These are phyloP conservation scores for Diaporthe ampelina DNA, from an alignment of 2,329 filamentous ascomycete species.

Conservation along the genomic window DNA sequence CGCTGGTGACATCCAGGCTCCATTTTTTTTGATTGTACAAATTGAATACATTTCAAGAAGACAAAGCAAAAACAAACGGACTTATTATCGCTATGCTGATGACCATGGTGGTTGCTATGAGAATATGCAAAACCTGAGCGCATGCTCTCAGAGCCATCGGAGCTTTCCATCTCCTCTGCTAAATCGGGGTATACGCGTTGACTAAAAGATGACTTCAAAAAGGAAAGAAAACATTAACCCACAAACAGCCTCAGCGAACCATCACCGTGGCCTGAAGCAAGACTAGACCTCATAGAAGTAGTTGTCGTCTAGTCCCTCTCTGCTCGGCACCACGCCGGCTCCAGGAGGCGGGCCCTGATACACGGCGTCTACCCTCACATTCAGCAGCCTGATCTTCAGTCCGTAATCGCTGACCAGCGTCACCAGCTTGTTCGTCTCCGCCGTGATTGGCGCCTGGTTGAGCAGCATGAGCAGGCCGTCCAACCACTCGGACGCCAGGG, in stretches of 20 bases:
- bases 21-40: neutral
- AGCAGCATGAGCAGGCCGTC: conserved; percentile 95
- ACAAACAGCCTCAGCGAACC: neutral
- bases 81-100: conserved; percentile 33
- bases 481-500: conserved; percentile 93
- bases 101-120: conserved; percentile 10
- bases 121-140: conserved; percentile 27
- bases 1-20: neutral
- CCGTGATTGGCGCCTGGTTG: conserved; percentile 95
- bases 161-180: conserved; percentile 4
- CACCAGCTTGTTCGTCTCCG: conserved; percentile 92
- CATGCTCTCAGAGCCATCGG: neutral
- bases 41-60: neutral
- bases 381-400: conserved; percentile 90
- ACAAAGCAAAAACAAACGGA: neutral
- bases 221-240: conserved; percentile 14
- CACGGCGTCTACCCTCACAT: conserved; percentile 86
- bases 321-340: conserved; percentile 81
- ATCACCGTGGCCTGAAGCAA: neutral
- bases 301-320: conserved; percentile 90
- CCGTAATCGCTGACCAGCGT: conserved; percentile 90
- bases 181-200: conserved; percentile 40
- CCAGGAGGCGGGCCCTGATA: conserved; percentile 78
- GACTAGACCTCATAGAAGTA: conserved; percentile 87
- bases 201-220: conserved; percentile 41